Conservation (phyloP, 345 rosid genomes). For the Citrus cavaleriei region DNA sequence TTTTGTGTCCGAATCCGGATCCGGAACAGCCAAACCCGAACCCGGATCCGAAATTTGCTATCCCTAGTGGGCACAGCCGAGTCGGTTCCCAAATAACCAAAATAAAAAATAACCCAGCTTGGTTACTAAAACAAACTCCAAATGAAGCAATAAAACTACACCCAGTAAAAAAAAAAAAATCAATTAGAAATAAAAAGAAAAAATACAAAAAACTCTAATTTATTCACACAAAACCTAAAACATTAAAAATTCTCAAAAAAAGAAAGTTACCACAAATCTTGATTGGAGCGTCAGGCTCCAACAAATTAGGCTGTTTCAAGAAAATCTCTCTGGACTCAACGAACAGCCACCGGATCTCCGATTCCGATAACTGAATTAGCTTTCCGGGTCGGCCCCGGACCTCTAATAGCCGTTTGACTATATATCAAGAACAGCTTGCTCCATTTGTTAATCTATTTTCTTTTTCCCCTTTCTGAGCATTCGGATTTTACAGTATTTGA, state of each 20-base stretch:
- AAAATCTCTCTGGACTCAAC: slow-evolving; percentile 49
- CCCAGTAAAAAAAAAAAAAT: background rate
- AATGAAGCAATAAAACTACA: background rate
- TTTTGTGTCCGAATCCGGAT: too few species aligned
- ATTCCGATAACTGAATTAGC: slow-evolving; percentile 60
- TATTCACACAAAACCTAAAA: background rate
- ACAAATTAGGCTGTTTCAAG: slow-evolving; percentile 50
- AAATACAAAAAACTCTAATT: background rate
- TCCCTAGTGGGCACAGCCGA: too few species aligned
- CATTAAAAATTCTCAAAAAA: background rate
- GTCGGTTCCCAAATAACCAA: background rate
- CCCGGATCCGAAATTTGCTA: too few species aligned
- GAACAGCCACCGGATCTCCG: slow-evolving; percentile 70
- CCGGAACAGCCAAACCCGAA: too few species aligned
- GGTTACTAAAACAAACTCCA: too few species aligned
- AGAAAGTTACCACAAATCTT: slow-evolving; percentile 61
- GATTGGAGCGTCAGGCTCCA: slow-evolving; percentile 77
- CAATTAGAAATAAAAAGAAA: background rate
- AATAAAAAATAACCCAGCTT: too few species aligned
- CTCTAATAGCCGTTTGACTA: slow-evolving; percentile 57
- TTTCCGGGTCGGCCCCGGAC: slow-evolving; percentile 62
- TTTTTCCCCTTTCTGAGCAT: background rate
- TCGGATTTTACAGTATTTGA: background rate
- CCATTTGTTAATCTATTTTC: slow-evolving; percentile 26
- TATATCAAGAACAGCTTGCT: slow-evolving; percentile 52